Evolutionary conservation across 768 basidiomycete genomes (phyloP).

Genomic region (Agrocybe pediades): DNA sequence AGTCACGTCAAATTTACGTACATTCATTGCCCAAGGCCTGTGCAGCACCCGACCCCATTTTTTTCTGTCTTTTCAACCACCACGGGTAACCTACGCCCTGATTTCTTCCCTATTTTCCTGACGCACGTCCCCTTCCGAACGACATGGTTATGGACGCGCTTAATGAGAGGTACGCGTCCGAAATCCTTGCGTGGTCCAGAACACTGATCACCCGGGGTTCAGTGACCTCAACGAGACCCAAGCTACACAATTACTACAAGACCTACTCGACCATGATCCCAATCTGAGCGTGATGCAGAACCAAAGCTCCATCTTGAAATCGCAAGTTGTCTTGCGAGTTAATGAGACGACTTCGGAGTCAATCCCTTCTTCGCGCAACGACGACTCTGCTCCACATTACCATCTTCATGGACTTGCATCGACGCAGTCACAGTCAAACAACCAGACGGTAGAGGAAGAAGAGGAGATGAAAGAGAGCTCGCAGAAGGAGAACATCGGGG

Average conservation of each 20-base stretch:
- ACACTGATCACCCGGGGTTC: slow-evolving; percentile 6
- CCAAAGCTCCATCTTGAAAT: slow-evolving; percentile 16
- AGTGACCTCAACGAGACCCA: slow-evolving; percentile 55
- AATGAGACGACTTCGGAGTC: slow-evolving; percentile 45
- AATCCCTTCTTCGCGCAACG: slow-evolving; percentile 34
- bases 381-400: slow-evolving; percentile 46
- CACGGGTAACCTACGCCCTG: neutral
- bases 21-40: neutral
- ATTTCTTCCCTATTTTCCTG: neutral
- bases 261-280: slow-evolving; percentile 35
- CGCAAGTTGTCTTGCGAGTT: slow-evolving; percentile 24
- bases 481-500: slow-evolving; percentile 54
- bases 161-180: slow-evolving; percentile 36
- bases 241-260: slow-evolving; percentile 52
- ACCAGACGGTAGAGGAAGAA: slow-evolving; percentile 28
- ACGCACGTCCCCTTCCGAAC: neutral
- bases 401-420: slow-evolving; percentile 58
- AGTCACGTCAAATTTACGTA: neutral
- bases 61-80: neutral
- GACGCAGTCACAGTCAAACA: slow-evolving; percentile 56
- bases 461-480: slow-evolving; percentile 40
- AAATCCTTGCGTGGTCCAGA: neutral
- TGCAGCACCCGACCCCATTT: neutral
- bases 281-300: slow-evolving; percentile 17
- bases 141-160: slow-evolving; percentile 34